Conservation (phyloP, 1,139 yeast species). For the Protomyces pachydermus region DNA sequence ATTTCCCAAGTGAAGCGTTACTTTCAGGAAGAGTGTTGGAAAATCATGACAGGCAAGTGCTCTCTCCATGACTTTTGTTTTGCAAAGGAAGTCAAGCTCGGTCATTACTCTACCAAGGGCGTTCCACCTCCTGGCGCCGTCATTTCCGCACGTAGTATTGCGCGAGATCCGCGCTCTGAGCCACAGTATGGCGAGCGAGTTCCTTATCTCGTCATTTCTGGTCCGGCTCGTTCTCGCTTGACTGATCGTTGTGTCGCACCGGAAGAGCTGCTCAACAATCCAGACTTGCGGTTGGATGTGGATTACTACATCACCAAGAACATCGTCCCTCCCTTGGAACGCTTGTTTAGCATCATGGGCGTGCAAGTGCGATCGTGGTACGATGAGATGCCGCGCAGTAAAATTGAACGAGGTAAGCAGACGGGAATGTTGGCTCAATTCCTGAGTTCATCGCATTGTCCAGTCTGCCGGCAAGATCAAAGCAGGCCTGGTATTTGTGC, state of each 20-base stretch:
- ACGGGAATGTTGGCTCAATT: constrained; percentile 27
- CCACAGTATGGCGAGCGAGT: constrained; percentile 89
- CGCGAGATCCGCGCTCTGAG: constrained; percentile 63
- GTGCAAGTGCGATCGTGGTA: constrained; percentile 77
- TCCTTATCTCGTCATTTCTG: constrained; percentile 74
- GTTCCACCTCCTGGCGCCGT: constrained; percentile 89
- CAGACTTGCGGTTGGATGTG: constrained; percentile 51
- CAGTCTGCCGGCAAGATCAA: constrained; percentile 33
- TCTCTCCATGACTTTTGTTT: constrained; percentile 80
- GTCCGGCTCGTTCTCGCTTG: constrained; percentile 58
- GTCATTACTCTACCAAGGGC: constrained; percentile 67
- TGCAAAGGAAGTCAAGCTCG: constrained; percentile 82
- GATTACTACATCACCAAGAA: constrained; percentile 81
- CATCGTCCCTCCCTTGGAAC: constrained; percentile 79
- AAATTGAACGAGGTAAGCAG: not conserved
- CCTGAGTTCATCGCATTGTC: constrained; percentile 35
- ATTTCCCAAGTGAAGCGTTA: constrained; percentile 64
- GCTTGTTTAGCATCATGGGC: constrained; percentile 77
- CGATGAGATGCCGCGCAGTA: constrained; percentile 52
- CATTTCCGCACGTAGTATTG: constrained; percentile 59
- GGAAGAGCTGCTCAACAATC: constrained; percentile 53
- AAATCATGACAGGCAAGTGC: constrained; percentile 57
- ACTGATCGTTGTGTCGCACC: constrained; percentile 80
- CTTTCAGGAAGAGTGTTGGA: constrained; percentile 59
- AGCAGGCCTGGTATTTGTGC: constrained; percentile 27